Evolutionary conservation across 2,329 filamentous ascomycete genomes (phyloP).

Genomic region (Periconia macrospinosa): DNA sequence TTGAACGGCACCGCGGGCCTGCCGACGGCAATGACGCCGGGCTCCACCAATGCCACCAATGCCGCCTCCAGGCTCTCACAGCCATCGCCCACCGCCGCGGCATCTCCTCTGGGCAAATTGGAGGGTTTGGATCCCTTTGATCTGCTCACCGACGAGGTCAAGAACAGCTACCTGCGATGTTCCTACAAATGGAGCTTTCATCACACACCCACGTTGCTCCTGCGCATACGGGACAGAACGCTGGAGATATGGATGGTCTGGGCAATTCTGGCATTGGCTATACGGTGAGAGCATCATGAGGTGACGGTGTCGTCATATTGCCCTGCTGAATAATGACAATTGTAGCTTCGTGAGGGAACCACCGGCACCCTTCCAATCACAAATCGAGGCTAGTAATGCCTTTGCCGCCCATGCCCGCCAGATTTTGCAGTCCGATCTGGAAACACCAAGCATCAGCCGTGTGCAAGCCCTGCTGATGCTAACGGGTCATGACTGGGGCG

Average conservation of each 20-base stretch:
- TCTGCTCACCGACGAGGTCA: constrained; percentile 45
- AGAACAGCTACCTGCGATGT: constrained; percentile 45
- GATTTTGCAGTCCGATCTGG: constrained; percentile 44
- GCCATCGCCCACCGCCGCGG: constrained; percentile 28
- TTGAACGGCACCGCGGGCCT: constrained; percentile 14
- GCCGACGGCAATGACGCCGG: constrained; percentile 14
- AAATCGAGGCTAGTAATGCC: constrained; percentile 46
- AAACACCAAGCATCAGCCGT: constrained; percentile 42
- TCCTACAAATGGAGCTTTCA: constrained; percentile 49
- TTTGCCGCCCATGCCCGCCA: constrained; percentile 45
- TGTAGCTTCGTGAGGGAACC: constrained; percentile 41
- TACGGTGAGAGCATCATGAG: constrained; percentile 28
- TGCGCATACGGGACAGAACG: constrained; percentile 41
- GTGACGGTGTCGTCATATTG: too few species aligned
- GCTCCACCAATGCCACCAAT: constrained; percentile 19
- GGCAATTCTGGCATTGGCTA: constrained; percentile 46
- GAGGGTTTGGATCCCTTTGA: constrained; percentile 42
- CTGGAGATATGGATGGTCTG: constrained; percentile 44
- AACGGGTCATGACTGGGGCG: constrained; percentile 51
- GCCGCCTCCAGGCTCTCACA: constrained; percentile 7
- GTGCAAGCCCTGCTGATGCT: constrained; percentile 47
- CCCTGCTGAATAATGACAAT: too few species aligned
- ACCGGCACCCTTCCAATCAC: constrained; percentile 37
- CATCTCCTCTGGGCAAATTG: constrained; percentile 30
- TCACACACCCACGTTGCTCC: constrained; percentile 44